Percentiles rank a stretch among this genome's conserved stretches.
Conservation (phyloP, 2,329 filamentous ascomycete species). For the Hymenoscyphus infarciens region DNA sequence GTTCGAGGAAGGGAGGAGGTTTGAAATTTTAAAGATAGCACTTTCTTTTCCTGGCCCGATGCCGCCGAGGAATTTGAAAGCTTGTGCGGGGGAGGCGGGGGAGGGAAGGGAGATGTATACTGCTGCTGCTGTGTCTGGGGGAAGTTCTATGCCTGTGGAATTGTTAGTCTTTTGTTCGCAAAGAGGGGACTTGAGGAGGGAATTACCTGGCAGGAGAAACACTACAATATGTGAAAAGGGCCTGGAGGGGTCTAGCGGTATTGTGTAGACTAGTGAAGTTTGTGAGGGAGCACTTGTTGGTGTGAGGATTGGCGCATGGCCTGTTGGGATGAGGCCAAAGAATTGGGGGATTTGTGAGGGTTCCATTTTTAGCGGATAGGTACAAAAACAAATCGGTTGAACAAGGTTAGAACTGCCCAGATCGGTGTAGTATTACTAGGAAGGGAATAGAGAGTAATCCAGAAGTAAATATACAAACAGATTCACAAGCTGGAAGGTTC, state of each 20-base stretch:
- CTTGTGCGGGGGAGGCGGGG: conserved; percentile 36
- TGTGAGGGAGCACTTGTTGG: conserved; percentile 52
- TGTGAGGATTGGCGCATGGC: conserved; percentile 52
- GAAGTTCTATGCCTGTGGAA: conserved; percentile 53
- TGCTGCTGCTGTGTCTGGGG: conserved; percentile 73
- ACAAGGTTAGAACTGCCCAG: background rate
- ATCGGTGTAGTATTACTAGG: background rate
- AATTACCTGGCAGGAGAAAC: conserved; percentile 72
- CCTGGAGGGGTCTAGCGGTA: conserved; percentile 41
- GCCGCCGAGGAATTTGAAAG: conserved; percentile 81
- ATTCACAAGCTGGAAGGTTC: background rate
- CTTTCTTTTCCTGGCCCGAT: conserved; percentile 88
- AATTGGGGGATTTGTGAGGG: conserved; percentile 25
- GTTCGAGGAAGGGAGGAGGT: conserved; percentile 37
- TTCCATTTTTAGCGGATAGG: conserved; percentile 2
- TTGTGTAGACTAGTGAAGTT: conserved; percentile 54
- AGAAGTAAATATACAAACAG: background rate
- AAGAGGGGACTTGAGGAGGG: background rate
- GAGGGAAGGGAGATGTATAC: conserved; percentile 76
- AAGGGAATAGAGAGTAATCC: background rate
- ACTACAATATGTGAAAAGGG: conserved; percentile 80
- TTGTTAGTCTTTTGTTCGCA: background rate
- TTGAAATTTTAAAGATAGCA: conserved; percentile 77
- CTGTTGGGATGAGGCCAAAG: conserved; percentile 49
- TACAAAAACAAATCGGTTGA: background rate